Evolutionary conservation across 2,329 filamentous ascomycete species (phyloP), one percentile per base, ranked within the genome.

Genomic region (Bretziella fagacearum): DNA sequence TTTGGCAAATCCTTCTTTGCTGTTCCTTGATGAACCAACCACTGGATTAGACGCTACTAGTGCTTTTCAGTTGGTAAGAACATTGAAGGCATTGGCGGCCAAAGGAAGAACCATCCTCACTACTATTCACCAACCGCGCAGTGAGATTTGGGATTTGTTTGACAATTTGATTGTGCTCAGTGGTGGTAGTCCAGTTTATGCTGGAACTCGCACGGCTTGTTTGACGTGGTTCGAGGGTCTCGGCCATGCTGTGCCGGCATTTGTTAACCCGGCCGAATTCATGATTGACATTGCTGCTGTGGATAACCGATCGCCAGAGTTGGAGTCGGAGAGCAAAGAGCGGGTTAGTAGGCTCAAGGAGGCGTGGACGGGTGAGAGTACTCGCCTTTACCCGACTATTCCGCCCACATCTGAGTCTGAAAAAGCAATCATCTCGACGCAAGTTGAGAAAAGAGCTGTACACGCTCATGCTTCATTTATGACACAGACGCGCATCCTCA

Each of bases 21-120:
- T 87, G 5, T 86, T 84, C 58, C 69, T 85, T 18, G 83, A 89
- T 55, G 83, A 87, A 55, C 81, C 82, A 0, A 87, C 83, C 0
- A 86, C 81, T 1, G 81, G 80, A 1, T 66, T 87, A 6, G 82
- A 87, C 61, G 80, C 81, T 0, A 84, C 80, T 1, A 84, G 78
- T 56, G 82, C 82, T 0, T 84, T 76, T 54, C 81, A 85, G 53
- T 69, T 87, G 0, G 68, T 86, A 0, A 67, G 75, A 26, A 85
- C 80, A 0, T 60, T 86, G 6, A 84, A 84, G 56, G 66, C 63
- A 6, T 65, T 87, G 2, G 78, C 81, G 0, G 65, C 66, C 29
- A 79, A 79, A 56, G 81, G 80, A 0, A 65, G 81, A 20, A 86
- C 80, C 0, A 68, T 86, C 47, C 71, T 86, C 11, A 78, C 77